These are phyloP conservation scores for Phytopythium chamaehyphon DNA, from an alignment of 352 stramenopile genomes.

Conservation along the genomic window DNA sequence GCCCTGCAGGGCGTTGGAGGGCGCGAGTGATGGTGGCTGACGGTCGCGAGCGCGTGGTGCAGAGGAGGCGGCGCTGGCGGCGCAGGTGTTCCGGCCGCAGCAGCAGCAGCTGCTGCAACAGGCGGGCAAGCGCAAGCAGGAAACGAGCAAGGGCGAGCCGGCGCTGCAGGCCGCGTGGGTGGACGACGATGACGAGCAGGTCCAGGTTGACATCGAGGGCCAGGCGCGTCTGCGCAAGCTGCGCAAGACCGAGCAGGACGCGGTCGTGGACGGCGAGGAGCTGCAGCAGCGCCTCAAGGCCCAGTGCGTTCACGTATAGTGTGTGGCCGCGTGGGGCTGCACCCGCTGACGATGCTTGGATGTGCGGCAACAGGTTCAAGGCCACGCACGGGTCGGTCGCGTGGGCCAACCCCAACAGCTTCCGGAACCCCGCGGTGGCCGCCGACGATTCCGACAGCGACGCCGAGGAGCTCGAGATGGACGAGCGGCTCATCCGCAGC, in stretches of 20 bases:
- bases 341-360: too few species aligned
- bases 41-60: neutral
- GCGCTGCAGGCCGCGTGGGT: constrained; percentile 70
- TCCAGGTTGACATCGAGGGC: constrained; percentile 69
- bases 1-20: neutral
- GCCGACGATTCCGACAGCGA: constrained; percentile 54
- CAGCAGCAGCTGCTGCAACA: constrained; percentile 21
- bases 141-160: constrained; percentile 8
- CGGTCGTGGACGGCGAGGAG: constrained; percentile 59
- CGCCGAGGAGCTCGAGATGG: constrained; percentile 44
- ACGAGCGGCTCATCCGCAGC: constrained; percentile 42
- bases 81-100: constrained; percentile 49
- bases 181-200: constrained; percentile 80
- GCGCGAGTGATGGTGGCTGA: neutral
- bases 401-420: constrained; percentile 77
- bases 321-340: neutral
- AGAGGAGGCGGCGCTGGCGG: constrained; percentile 54
- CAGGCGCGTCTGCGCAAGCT: constrained; percentile 78
- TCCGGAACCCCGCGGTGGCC: constrained; percentile 27
- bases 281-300: constrained; percentile 80
- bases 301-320: too few species aligned
- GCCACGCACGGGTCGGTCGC: constrained; percentile 44
- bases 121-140: constrained; percentile 17
- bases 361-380: constrained; percentile 35
- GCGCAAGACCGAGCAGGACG: constrained; percentile 72